A percentile compares a stretch with the other conserved stretches of the same genome.
phyloP scores from a whole-genome alignment of 2,329 filamentous ascomycete genomes.

The Colletotrichum lindemuthianum region DNA sequence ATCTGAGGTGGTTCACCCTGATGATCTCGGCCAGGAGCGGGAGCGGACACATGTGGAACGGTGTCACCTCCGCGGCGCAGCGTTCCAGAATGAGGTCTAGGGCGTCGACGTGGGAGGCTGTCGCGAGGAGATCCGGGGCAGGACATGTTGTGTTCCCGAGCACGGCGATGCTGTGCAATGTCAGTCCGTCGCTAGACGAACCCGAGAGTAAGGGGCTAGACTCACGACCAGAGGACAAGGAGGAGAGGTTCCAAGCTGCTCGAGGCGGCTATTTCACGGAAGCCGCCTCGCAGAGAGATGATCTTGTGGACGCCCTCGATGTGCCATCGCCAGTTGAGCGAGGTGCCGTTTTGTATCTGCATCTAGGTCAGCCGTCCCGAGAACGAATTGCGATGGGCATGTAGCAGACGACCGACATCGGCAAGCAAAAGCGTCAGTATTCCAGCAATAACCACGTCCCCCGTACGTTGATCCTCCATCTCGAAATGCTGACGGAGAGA shows the following conservation, averaged over 20 bases:
- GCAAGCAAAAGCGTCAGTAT: conserved; percentile 45
- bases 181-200: not conserved
- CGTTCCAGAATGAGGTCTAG: conserved; percentile 41
- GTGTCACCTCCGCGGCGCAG: conserved; percentile 33
- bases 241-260: conserved; percentile 40
- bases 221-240: conserved; percentile 42
- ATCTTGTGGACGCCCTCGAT: conserved; percentile 45
- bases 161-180: conserved; percentile 42
- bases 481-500: conserved; percentile 44
- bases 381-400: not conserved
- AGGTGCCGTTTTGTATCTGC: conserved; percentile 46
- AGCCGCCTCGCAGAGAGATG: conserved; percentile 46
- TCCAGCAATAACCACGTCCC: conserved; percentile 45
- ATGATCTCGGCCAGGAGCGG: conserved; percentile 46
- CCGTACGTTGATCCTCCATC: conserved; percentile 35
- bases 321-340: conserved; percentile 47
- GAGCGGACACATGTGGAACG: conserved; percentile 45
- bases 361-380: not conserved
- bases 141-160: conserved; percentile 50
- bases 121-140: conserved; percentile 43
- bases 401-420: conserved; percentile 42
- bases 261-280: conserved; percentile 34
- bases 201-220: conserved; percentile 16
- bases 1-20: conserved; percentile 48
- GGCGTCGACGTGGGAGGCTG: conserved; percentile 39